A percentile compares a stretch with the other conserved stretches of the same genome.
Evolutionary conservation across 1,284 basidiomycete species (phyloP).

Genomic region (Melampsora larici-populina): DNA sequence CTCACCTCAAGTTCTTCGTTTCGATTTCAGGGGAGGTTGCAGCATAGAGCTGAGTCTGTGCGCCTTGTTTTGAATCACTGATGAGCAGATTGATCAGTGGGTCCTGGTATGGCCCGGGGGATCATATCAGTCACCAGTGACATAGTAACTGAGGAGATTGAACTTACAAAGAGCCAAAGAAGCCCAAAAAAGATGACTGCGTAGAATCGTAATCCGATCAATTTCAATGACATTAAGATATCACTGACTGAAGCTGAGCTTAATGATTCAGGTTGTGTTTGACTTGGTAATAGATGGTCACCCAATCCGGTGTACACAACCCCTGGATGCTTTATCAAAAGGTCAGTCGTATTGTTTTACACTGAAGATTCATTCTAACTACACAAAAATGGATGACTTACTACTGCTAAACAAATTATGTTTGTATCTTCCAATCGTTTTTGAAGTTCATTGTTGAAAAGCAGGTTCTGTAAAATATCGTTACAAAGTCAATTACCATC

Average conservation of each 20-base stretch:
- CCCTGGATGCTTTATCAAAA: slow-evolving; percentile 15
- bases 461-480: slow-evolving; percentile 1
- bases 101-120: background rate
- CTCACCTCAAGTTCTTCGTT: background rate
- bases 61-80: background rate
- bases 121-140: background rate
- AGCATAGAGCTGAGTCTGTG: slow-evolving; percentile 6
- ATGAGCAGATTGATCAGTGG: background rate
- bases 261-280: background rate
- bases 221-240: background rate
- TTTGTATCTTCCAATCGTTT: background rate
- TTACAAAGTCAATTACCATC: background rate
- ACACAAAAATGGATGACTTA: background rate
- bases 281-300: background rate
- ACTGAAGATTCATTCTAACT: background rate
- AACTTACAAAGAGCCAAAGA: background rate
- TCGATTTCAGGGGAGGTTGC: slow-evolving; percentile 18
- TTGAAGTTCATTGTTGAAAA: slow-evolving; percentile 9
- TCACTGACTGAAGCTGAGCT: background rate
- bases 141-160: background rate
- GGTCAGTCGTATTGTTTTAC: background rate
- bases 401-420: slow-evolving; percentile 1
- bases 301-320: background rate
- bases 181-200: background rate
- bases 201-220: no score